These are phyloP conservation scores for Pythium utonaiense DNA, from an alignment of 352 stramenopile species.

Conservation along the genomic window DNA sequence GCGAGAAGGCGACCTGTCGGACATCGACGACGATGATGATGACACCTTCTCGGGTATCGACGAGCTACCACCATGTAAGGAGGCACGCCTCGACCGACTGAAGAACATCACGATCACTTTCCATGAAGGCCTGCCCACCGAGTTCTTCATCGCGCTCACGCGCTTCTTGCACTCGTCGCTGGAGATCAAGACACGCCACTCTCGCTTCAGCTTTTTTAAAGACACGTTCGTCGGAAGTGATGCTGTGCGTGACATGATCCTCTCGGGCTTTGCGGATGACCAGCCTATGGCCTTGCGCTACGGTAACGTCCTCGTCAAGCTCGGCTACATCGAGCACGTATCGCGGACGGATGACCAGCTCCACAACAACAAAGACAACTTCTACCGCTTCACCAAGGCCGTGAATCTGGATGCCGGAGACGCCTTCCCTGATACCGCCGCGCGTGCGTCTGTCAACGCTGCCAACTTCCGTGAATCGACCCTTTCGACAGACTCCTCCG, in stretches of 20 bases:
- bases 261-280: slow-evolving; percentile 77
- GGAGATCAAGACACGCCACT: slow-evolving; percentile 81
- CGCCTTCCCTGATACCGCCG: slow-evolving; percentile 28
- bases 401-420: slow-evolving; percentile 47
- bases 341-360: slow-evolving; percentile 72
- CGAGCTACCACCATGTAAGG: slow-evolving; percentile 63
- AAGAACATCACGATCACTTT: slow-evolving; percentile 77
- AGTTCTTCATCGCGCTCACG: slow-evolving; percentile 73
- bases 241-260: slow-evolving; percentile 66
- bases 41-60: slow-evolving; percentile 43
- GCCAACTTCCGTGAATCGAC: slow-evolving; percentile 75
- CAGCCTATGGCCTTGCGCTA: slow-evolving; percentile 60
- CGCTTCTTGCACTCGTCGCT: slow-evolving; percentile 73
- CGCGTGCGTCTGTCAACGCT: slow-evolving; percentile 52
- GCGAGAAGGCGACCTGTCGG: slow-evolving; percentile 27
- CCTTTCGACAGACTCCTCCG: slow-evolving; percentile 51
- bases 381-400: slow-evolving; percentile 77
- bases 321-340: slow-evolving; percentile 83
- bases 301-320: slow-evolving; percentile 76
- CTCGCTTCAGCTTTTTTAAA: slow-evolving; percentile 86
- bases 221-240: slow-evolving; percentile 79
- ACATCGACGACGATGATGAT: slow-evolving; percentile 32
- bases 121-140: slow-evolving; percentile 69
- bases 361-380: slow-evolving; percentile 83
- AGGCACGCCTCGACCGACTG: slow-evolving; percentile 63